Percentiles rank a stretch among this genome's conserved stretches.
These are phyloP conservation scores for Cryptomeria japonica DNA, from an alignment of 75 land plant genomes.

Conservation along the genomic window DNA sequence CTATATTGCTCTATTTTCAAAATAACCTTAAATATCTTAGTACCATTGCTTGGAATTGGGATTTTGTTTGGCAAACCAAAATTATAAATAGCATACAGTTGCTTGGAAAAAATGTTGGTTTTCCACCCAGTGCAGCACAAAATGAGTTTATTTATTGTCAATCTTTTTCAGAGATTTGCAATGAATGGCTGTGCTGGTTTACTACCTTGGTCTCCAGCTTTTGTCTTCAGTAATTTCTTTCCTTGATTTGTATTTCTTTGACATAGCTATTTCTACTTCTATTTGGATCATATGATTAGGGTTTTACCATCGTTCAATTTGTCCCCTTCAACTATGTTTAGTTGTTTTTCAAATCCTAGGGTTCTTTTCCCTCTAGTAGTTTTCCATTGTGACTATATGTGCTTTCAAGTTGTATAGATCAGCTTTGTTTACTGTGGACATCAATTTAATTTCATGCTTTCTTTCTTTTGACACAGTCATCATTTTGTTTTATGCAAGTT, in stretches of 20 bases:
- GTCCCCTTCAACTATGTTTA: neutral
- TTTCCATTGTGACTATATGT: neutral
- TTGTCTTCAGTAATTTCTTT: neutral
- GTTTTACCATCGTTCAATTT: neutral
- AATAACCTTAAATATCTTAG: too few species aligned
- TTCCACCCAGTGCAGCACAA: too few species aligned
- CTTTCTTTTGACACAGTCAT: neutral
- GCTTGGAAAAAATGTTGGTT: too few species aligned
- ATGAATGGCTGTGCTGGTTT: neutral
- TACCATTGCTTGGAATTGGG: too few species aligned
- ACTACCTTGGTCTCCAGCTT: neutral
- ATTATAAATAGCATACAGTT: too few species aligned
- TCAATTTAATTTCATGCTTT: neutral
- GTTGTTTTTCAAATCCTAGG: neutral
- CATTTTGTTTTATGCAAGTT: neutral
- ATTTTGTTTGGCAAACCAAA: too few species aligned
- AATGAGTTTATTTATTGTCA: too few species aligned
- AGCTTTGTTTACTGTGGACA: neutral
- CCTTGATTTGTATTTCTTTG: neutral
- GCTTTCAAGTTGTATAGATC: too few species aligned
- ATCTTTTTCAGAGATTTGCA: neutral
- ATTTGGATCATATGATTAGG: neutral
- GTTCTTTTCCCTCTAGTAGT: neutral
- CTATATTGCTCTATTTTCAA: too few species aligned
- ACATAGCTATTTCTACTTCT: neutral